Evolutionary conservation across 352 stramenopile genomes (phyloP), one percentile per base, ranked within the genome.

Genomic region (Pythium guiyangense): DNA sequence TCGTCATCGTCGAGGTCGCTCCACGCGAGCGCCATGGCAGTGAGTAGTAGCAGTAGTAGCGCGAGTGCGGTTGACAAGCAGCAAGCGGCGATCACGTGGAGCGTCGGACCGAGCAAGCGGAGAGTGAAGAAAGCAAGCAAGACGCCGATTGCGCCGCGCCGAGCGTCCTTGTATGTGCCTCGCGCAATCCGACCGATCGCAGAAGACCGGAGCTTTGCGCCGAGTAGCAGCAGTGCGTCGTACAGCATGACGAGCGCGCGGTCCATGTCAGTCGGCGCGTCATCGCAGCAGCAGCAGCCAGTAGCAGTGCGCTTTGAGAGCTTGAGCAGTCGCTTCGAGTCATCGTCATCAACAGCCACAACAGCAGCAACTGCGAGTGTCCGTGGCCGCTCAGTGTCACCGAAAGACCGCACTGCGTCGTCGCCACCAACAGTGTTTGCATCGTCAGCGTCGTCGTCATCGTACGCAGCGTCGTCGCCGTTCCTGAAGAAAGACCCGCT

Each of bases 401-500:
- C 55, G 22, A 73, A 26, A 34, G 64, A 66, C 12, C 34, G 58
- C 25, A 44, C 40, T 20, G 63, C 66, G 25, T 56, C 59, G 22
- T 52, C 60, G 26, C 58, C 67, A 15, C 54, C 43, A 60, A 57
- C 10, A 61, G 48, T 11, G 0, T 57, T 57, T 4, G 67, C 69
- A 3, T 84, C 77, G 22, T 70, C 77, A 6, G 9, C 31, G 1
- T 6, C 64, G 1, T 79, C 73, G 15, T 76, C 71, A 8, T 70
- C 59, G 6, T 77, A 66, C 8, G 74, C 71, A 11, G 70, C 70
- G n/a, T 69, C 59, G 34, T 77, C 71, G 39, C 55, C 70, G 34
- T 63, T 73, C 42, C 72, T 70, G 42, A 70, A 52, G 6, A 63
- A 73, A 11, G 79, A 89, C 45, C 77, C 79, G 9, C 62, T 92